Base-by-base conservation (phyloP, 768 basidiomycete species). In the Lanmaoa rubissima region DNA sequence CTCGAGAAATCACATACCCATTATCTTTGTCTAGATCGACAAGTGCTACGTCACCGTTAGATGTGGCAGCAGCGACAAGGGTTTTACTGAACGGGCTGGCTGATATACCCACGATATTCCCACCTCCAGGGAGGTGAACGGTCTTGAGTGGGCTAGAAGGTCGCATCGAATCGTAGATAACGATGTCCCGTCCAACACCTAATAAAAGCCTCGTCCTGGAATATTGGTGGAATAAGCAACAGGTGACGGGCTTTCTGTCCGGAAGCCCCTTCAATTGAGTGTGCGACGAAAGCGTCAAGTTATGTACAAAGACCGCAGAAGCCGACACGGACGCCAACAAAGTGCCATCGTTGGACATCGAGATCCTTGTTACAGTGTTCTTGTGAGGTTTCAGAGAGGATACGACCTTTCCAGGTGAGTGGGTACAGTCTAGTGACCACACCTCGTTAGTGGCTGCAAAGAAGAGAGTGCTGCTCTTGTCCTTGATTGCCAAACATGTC, bases 61-160 rank as follows among this genome's bases (percentile, higher is more conserved):
- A 74, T 41, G 79, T 85, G 1, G 79, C 82, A 42, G 79, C 78
- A 3, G 85, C 84, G 26, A 87, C 75, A 35, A 91, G 73, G 2
- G 85, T 86, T 73, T 86, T 90, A 72, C 88, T 90, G 69, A 89
- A 90, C 8, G 89, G 87, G 59, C 88, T 89, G 58, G 81, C 83
- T 8, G 82, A 76, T 10, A 90, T 68, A 13, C 78, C 79, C 5
- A 81, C 69, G 24, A 90, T 78, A n/a, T 79, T 69, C 9, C 83
- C 84, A 17, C 71, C 61, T 24, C 82, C 82, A 11, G 71, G 74
- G 53, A 89, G 62, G 2, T 75, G 58, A 38, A 90, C 71, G 0
- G 71, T 73, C 68, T 85, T 88, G 28, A 76, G 48, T 11, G 88
- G 85, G 6, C 74, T 73, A 21, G 82, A 80, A 10, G 85, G 80